phyloP scores from a whole-genome alignment of 2,329 filamentous ascomycete genomes.

The Harringtonia lauricola region DNA sequence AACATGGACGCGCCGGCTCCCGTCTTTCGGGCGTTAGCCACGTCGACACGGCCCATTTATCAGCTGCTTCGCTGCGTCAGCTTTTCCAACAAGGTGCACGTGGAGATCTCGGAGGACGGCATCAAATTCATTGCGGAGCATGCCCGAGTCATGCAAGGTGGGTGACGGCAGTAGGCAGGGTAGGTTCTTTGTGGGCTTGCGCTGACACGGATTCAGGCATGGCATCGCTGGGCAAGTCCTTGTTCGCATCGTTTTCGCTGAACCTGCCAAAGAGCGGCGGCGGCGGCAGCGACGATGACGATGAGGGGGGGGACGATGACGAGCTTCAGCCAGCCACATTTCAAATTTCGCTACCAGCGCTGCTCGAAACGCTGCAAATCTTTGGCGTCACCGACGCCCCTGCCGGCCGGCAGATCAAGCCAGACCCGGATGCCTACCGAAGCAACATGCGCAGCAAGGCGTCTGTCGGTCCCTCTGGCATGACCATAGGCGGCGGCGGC shows the following conservation, averaged over 20 bases:
- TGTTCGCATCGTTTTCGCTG: conserved; percentile 80
- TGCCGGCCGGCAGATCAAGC: conserved; percentile 39
- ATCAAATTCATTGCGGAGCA: conserved; percentile 84
- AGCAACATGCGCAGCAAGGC: conserved; percentile 52
- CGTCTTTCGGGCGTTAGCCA: conserved; percentile 65
- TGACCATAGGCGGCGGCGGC: not conserved
- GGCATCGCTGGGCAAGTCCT: conserved; percentile 75
- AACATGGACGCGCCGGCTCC: conserved; percentile 23
- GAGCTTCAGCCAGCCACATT: conserved; percentile 48
- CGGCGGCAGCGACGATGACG: conserved; percentile 26
- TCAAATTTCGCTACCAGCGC: conserved; percentile 73
- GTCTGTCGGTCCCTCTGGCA: not conserved
- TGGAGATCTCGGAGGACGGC: conserved; percentile 74
- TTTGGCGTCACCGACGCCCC: conserved; percentile 73
- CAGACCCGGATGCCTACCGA: conserved; percentile 48
- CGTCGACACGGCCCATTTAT: conserved; percentile 66
- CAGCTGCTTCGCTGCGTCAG: conserved; percentile 48
- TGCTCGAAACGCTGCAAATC: conserved; percentile 91
- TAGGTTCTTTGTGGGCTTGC: not conserved
- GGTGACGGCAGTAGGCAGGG: not conserved
- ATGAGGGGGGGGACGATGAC: conserved; percentile 25
- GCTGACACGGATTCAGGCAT: conserved; percentile 34
- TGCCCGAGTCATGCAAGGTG: conserved; percentile 83
- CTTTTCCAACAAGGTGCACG: conserved; percentile 45
- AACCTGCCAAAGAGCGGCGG: conserved; percentile 29